Evolutionary conservation across 495 filamentous ascomycete genomes (phyloP).

Genomic region (Aspergillus affinis): DNA sequence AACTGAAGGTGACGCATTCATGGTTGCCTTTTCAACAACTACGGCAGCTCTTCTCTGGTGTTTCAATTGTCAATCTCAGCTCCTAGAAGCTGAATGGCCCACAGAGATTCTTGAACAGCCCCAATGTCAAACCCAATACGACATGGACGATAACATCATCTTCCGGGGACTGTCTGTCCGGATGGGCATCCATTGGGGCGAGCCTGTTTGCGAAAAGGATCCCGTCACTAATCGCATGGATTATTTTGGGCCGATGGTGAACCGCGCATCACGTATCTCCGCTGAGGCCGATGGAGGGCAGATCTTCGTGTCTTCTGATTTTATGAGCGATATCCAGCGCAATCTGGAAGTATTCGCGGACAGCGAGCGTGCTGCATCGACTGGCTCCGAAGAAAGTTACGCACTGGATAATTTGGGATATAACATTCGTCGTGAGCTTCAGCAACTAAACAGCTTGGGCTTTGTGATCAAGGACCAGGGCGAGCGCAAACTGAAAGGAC

Average conservation of each 20-base stretch:
- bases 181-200: slow-evolving; percentile 96
- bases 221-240: slow-evolving; percentile 98
- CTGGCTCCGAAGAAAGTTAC: slow-evolving; percentile 73
- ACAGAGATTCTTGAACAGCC: slow-evolving; percentile 85
- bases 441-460: slow-evolving; percentile 83
- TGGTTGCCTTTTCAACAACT: slow-evolving; percentile 96
- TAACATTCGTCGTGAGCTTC: slow-evolving; percentile 82
- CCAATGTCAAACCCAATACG: slow-evolving; percentile 75
- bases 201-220: slow-evolving; percentile 90
- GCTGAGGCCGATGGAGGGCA: slow-evolving; percentile 95
- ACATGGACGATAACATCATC: slow-evolving; percentile 85
- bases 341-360: slow-evolving; percentile 84
- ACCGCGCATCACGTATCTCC: slow-evolving; percentile 89
- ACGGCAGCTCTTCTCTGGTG: slow-evolving; percentile 93
- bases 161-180: slow-evolving; percentile 91
- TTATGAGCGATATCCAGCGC: slow-evolving; percentile 91
- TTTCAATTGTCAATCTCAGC: slow-evolving; percentile 85
- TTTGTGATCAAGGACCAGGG: slow-evolving; percentile 97
- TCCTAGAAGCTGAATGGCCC: slow-evolving; percentile 90
- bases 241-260: slow-evolving; percentile 99
- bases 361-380: slow-evolving; percentile 64
- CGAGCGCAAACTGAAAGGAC: slow-evolving; percentile 87
- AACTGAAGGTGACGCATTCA: slow-evolving; percentile 99
- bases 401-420: slow-evolving; percentile 51
- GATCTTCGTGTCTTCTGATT: slow-evolving; percentile 94